Conservation (phyloP, 768 basidiomycete genomes). For the Pisolithus albus region DNA sequence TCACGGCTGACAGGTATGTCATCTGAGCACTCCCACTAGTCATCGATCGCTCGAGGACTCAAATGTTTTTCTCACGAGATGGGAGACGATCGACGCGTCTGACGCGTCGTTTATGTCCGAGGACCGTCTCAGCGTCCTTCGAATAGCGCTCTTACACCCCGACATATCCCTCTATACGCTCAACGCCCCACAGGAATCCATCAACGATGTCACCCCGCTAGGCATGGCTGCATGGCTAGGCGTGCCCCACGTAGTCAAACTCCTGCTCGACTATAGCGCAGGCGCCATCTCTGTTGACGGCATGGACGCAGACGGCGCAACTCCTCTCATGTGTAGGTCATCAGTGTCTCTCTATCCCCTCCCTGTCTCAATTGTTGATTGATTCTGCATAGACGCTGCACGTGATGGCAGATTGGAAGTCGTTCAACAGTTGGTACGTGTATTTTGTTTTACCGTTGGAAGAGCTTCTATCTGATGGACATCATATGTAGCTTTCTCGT, state of each 20-base stretch:
- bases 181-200: conserved; percentile 64
- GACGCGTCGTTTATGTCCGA: conserved; percentile 61
- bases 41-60: background rate
- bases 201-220: conserved; percentile 70
- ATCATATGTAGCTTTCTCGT: conserved; percentile 44
- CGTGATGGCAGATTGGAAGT: conserved; percentile 66
- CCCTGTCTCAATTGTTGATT: background rate
- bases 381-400: conserved; percentile 51
- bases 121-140: conserved; percentile 52
- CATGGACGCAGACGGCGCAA: conserved; percentile 68
- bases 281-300: conserved; percentile 66
- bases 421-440: conserved; percentile 56
- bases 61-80: conserved; percentile 36
- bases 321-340: conserved; percentile 76
- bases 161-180: conserved; percentile 61
- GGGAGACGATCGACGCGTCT: conserved; percentile 62
- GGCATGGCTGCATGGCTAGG: conserved; percentile 78
- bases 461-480: conserved; percentile 5
- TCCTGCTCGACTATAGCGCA: conserved; percentile 56
- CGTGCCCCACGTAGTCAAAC: conserved; percentile 48
- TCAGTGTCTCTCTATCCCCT: conserved; percentile 2
- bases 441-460: background rate
- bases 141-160: conserved; percentile 46
- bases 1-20: conserved; percentile 62
- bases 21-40: conserved; percentile 4